Evolutionary conservation across 495 filamentous ascomycete genomes (phyloP).

Genomic region (Neurospora africana): DNA sequence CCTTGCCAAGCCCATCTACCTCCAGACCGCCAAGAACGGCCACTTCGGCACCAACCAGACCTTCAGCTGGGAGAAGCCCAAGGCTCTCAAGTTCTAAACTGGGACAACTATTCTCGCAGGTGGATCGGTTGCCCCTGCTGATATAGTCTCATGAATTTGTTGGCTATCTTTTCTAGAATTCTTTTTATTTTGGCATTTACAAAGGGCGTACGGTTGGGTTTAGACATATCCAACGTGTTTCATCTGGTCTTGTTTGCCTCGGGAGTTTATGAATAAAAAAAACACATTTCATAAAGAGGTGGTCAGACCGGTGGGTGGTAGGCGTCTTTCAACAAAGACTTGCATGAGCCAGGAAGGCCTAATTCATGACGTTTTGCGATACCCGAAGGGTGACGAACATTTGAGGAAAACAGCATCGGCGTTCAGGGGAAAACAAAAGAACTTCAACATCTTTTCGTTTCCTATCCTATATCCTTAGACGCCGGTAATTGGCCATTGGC

Average conservation of each 20-base stretch:
- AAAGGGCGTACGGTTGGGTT: slow-evolving; percentile 29
- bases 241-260: slow-evolving; percentile 15
- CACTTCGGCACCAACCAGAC: slow-evolving; percentile 95
- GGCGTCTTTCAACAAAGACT: slow-evolving; percentile 37
- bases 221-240: slow-evolving; percentile 21
- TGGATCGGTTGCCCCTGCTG: slow-evolving; percentile 29
- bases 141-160: slow-evolving; percentile 19
- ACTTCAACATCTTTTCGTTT: slow-evolving; percentile 37
- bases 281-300: slow-evolving; percentile 13
- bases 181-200: slow-evolving; percentile 13
- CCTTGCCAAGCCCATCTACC: slow-evolving; percentile 92
- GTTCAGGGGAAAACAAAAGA: slow-evolving; percentile 35
- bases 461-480: slow-evolving; percentile 21
- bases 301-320: slow-evolving; percentile 9
- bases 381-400: slow-evolving; percentile 26
- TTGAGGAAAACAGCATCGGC: slow-evolving; percentile 23
- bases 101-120: slow-evolving; percentile 18
- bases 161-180: slow-evolving; percentile 9
- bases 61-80: slow-evolving; percentile 98
- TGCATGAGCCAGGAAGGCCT: slow-evolving; percentile 24
- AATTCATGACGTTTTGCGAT: slow-evolving; percentile 25
- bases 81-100: slow-evolving; percentile 76
- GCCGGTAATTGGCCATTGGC: slow-evolving; percentile 25
- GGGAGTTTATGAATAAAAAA: slow-evolving; percentile 20
- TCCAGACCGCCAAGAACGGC: slow-evolving; percentile 96